These are phyloP conservation scores for Vitellaria paradoxa DNA, from an alignment of 179 eudicot species.

Conservation along the genomic window DNA sequence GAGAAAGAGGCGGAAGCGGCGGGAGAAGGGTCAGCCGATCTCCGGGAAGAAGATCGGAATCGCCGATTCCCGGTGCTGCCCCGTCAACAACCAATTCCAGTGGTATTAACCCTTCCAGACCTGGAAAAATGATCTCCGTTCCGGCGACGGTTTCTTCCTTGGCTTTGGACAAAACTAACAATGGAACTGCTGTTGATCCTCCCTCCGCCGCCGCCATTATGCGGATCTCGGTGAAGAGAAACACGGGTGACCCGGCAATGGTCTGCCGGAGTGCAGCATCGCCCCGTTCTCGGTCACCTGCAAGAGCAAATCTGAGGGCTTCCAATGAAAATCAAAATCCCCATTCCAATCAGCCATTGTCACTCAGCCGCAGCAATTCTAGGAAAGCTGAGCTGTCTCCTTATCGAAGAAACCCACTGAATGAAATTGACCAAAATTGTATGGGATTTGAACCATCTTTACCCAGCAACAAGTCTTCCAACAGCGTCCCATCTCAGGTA, in stretches of 20 bases:
- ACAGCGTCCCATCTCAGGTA: conserved; percentile 40
- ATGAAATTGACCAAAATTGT: conserved; percentile 73
- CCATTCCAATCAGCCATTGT: conserved; percentile 21
- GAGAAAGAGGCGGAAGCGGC: conserved; percentile 47
- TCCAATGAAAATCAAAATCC: conserved; percentile 19
- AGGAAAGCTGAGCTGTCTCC: conserved; percentile 89
- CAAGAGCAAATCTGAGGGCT: conserved; percentile 30
- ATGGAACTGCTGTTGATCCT: conserved; percentile 25
- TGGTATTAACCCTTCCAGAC: conserved; percentile 21
- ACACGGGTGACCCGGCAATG: conserved; percentile 37
- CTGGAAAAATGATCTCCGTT: conserved; percentile 86
- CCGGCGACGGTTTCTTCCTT: conserved; percentile 80
- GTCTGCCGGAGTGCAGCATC: conserved; percentile 36
- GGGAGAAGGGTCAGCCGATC: conserved; percentile 84
- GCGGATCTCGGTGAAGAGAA: conserved; percentile 77
- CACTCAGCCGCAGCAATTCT: conserved; percentile 75
- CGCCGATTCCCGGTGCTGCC: conserved; percentile 33
- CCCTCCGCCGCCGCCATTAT: conserved; percentile 34
- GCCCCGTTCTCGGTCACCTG: conserved; percentile 71
- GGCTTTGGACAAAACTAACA: conserved; percentile 48
- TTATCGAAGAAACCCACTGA: conserved; percentile 69
- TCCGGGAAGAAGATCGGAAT: conserved; percentile 75
- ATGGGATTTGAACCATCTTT: conserved; percentile 34
- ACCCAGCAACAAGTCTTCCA: conserved; percentile 29
- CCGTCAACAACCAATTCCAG: not conserved